Evolutionary conservation across 225 moss, liverwort and hornwort genomes (phyloP).

Genomic region (Marchantia paleacea): DNA sequence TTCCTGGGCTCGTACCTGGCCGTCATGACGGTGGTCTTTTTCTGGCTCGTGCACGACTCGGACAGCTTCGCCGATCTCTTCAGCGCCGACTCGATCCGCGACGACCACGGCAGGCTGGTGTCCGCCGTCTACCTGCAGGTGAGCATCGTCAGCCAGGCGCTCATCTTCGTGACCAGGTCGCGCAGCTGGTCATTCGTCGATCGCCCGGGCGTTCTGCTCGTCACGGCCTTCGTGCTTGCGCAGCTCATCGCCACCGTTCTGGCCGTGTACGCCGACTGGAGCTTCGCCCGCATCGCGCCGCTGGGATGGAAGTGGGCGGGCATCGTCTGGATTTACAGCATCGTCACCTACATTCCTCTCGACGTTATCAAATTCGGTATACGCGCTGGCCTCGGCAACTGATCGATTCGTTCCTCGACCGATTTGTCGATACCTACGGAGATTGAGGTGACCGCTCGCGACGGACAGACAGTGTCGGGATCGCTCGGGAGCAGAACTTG

Average conservation of each 20-base stretch:
- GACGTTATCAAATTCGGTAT: not conserved
- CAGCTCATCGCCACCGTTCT: conserved; percentile 7
- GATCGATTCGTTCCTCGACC: too few species aligned
- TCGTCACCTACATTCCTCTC: conserved; percentile 5
- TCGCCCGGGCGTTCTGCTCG: conserved; percentile 1
- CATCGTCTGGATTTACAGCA: conserved; percentile 11
- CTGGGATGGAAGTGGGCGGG: conserved; percentile 12
- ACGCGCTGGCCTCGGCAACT: not conserved
- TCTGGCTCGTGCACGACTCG: conserved; percentile 2
- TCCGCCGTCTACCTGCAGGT: conserved; percentile 10
- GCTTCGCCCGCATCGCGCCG: not conserved
- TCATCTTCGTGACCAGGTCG: conserved; percentile 19
- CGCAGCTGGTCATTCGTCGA: conserved; percentile 4
- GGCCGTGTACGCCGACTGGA: conserved; percentile 7
- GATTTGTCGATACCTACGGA: too few species aligned
- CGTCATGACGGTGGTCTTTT: conserved; percentile 17
- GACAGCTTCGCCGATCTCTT: not conserved
- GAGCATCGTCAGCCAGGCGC: not conserved
- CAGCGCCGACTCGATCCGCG: not conserved
- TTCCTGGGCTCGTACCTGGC: conserved; percentile 14
- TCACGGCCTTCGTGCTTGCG: not conserved
- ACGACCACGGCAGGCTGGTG: not conserved
- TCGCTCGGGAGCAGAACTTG: too few species aligned
- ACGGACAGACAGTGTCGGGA: too few species aligned
- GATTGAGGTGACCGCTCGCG: too few species aligned